A percentile compares a stretch with the other conserved stretches of the same genome.
phyloP scores from a whole-genome alignment of 1,284 basidiomycete species.

The Apiotrichum siamense region DNA sequence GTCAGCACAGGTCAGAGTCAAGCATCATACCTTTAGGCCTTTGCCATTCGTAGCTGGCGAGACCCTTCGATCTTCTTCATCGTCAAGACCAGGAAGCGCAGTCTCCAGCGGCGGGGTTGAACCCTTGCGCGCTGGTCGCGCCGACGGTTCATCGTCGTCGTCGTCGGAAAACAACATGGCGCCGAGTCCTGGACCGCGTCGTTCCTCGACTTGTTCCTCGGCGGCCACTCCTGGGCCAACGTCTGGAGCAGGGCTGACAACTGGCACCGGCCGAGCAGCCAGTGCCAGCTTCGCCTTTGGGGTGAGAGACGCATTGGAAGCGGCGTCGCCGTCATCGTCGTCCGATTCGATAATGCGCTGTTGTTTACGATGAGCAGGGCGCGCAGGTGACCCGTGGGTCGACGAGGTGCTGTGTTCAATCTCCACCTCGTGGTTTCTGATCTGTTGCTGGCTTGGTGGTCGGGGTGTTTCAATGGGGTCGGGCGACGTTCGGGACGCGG shows the following conservation, averaged over 20 bases:
- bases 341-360: not conserved
- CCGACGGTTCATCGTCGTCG: conserved; percentile 14
- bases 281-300: not conserved
- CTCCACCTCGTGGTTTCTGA: no score
- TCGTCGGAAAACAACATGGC: conserved; percentile 16
- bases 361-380: not conserved
- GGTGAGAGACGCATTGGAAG: not conserved
- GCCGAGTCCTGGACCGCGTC: no score
- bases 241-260: no score
- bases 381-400: not conserved
- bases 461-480: no score
- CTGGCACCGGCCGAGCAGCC: not conserved
- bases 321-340: not conserved
- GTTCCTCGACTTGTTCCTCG: not conserved
- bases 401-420: no score
- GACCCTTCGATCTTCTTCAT: not conserved
- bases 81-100: not conserved
- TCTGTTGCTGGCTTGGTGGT: not conserved
- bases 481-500: not conserved
- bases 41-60: not conserved
- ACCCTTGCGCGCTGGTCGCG: no score
- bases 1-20: not conserved
- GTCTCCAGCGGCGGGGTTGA: no score
- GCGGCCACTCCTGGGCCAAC: not conserved
- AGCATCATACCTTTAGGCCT: not conserved